These are phyloP conservation scores for Fusarium liriodendri DNA, from an alignment of 2,329 filamentous ascomycete species.

Conservation along the genomic window DNA sequence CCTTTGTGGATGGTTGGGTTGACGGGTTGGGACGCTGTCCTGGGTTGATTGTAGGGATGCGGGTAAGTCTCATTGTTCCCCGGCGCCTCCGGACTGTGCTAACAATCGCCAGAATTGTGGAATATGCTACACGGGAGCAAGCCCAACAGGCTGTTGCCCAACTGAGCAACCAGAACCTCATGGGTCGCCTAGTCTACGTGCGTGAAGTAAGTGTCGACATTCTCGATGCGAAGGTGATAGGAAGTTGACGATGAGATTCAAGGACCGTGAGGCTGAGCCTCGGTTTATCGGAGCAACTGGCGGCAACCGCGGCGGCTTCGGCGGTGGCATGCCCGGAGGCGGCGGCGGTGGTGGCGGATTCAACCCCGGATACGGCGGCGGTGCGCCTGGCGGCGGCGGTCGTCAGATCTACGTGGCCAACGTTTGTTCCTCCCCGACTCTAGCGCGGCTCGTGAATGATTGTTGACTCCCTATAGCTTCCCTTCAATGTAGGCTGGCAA, in stretches of 20 bases:
- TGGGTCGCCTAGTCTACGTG: constrained; percentile 98
- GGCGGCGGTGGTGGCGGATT: constrained; percentile 67
- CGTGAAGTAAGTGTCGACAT: constrained; percentile 78
- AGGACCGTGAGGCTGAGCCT: constrained; percentile 98
- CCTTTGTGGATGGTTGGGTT: constrained; percentile 95
- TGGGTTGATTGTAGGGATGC: constrained; percentile 97
- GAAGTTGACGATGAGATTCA: constrained; percentile 5
- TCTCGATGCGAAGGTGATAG: too few relatives aligned
- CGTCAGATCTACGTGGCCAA: constrained; percentile 98
- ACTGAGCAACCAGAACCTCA: constrained; percentile 98
- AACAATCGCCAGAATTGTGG: constrained; percentile 84
- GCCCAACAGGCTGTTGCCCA: constrained; percentile 96
- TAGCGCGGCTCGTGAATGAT: constrained; percentile 14
- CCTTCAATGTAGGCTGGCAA: constrained; percentile 98
- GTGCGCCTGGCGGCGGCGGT: constrained; percentile 61
- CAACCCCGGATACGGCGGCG: constrained; percentile 65
- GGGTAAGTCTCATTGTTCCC: constrained; percentile 75
- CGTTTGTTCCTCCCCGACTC: constrained; percentile 72
- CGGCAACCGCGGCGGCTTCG: constrained; percentile 71
- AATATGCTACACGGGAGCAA: constrained; percentile 99
- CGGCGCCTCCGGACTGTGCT: constrained; percentile 39
- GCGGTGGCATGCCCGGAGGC: constrained; percentile 63
- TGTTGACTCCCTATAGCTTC: constrained; percentile 72
- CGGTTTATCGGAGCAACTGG: constrained; percentile 86
- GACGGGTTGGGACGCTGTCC: constrained; percentile 96